Percentiles rank a stretch among this genome's conserved stretches.
Conservation (phyloP, 495 filamentous ascomycete species). For the Penicillium longicatenatum region DNA sequence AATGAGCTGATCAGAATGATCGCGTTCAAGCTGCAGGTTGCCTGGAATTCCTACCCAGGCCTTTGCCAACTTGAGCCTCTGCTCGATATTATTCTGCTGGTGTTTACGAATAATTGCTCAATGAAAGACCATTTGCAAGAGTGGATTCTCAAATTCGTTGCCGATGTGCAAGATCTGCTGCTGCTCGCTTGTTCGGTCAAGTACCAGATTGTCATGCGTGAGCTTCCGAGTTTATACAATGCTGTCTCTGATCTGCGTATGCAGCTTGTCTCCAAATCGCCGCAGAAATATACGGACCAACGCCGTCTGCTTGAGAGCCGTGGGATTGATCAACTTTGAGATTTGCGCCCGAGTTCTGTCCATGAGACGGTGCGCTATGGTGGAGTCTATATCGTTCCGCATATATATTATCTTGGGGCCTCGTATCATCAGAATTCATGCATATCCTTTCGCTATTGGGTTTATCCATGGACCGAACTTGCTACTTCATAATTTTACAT, state of each 20-base stretch:
- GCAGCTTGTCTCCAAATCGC: neutral
- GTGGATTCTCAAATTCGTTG: slow-evolving; percentile 25
- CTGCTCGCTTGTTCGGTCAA: slow-evolving; percentile 1
- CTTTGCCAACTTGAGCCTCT: slow-evolving; percentile 12
- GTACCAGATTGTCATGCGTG: slow-evolving; percentile 14
- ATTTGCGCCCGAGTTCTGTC: neutral
- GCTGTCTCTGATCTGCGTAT: slow-evolving; percentile 3
- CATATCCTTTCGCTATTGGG: too few species aligned
- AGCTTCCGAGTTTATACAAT: neutral
- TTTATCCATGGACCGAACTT: too few species aligned
- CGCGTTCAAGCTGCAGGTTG: slow-evolving; percentile 23
- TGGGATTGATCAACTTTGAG: slow-evolving; percentile 14
- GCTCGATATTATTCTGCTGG: slow-evolving; percentile 6
- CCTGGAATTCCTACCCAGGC: slow-evolving; percentile 28
- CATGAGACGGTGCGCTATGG: neutral
- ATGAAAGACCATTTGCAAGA: slow-evolving; percentile 14
- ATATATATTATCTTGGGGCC: too few species aligned
- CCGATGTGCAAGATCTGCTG: slow-evolving; percentile 19
- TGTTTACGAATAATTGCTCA: neutral
- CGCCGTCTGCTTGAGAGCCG: slow-evolving; percentile 12
- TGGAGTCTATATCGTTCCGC: neutral
- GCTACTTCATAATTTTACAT: too few species aligned
- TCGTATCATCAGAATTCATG: too few species aligned
- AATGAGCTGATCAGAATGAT: slow-evolving; percentile 9
- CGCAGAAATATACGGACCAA: slow-evolving; percentile 10